Base-by-base conservation (phyloP, 345 rosid species). In the Melaleuca quinquenervia region DNA sequence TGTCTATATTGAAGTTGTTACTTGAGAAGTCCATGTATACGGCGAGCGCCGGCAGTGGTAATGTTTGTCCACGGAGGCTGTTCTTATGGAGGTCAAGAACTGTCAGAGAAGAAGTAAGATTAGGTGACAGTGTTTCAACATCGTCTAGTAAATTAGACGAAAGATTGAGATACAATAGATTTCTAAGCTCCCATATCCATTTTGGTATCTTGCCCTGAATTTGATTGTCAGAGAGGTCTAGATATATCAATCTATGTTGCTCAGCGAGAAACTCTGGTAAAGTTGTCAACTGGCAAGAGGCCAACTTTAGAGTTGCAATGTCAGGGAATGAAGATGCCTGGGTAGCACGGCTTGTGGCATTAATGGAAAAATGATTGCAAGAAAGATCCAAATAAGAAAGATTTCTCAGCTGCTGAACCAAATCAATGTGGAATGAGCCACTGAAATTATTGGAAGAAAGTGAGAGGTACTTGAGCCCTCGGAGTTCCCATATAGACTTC, bases 371-470 rank as follows among this genome's bases (percentile, higher is more conserved):
- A 36, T 24, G 54, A 54, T 90, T 93, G 89, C 87, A 52, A 5
- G 96, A 92, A 45, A 94, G 94, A 76, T 89, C 92, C 22, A 90
- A 90, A 55, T 84, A 76, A 9, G 89, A 75, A 54, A 91, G 93
- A 75, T 89, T 88, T 36, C 16, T 7, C 82, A 92, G 90, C 49
- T 32, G 60, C 54, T 70, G 88, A 86, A 92, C n/a, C 53, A 9
- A 26, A 54, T 21, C 21, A 54, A 54, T 54, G 5, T 6, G 58
- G 5, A 54, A 21, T 8, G 58, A 54, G 26, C 58, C 58, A 21
- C 26, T 21, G 58, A 54, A 54, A 54, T 54, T 54, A 54, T 54
- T 54, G 58, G 9, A 54, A 78, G 92, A 86, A 83, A 92, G 92
- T 52, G 26, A 3, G 44, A 93, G 92, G 18, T 85, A 16, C 7